Evolutionary conservation across 306 rosid species (phyloP), one percentile per base, ranked within the genome.

Genomic region (Rosa lucieae): DNA sequence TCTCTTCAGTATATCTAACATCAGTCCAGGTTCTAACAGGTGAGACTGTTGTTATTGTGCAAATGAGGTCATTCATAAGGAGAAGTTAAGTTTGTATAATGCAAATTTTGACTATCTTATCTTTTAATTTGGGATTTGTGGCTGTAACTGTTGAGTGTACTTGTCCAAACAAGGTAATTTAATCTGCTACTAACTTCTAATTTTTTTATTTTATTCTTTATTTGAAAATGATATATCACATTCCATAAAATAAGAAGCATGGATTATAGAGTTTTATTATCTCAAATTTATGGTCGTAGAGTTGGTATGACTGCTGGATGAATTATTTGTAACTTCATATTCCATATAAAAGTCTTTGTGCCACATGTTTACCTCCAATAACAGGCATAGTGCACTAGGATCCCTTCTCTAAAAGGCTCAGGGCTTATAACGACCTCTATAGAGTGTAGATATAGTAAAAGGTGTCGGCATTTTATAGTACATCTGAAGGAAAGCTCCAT

Each of bases 1-100:
- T 82, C 78, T 87, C 80, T 92, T 91, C 74, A 87, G 97, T 46
- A 94, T 94, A 78, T 92, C 99, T 72, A 92, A 94, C 84, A 79
- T 94, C 56, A 77, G 67, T 2, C 80, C 65, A 75, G 97, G 99
- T 80, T 94, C 99, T 67, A 59, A 74, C 78, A 88, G 92, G 96
- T 91, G 53, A 75, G 71, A 61, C 71, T 3, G 10, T 9, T 67
- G 42, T 74, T 40, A 23, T 12, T 42, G 32, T 8, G 53, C 55
- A 43, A 46, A 72, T 47, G 20, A 72, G 44, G 18, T 0, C 44
- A 72, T 48, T 48, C 17, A 18, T 8, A 8, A 43, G 29, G 51
- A 20, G 32, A n/a, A 63, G 20, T 29, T 62, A 15, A 17, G 46
- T 15, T 37, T 35, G 47, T 37, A 26, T 61, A 15, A 37, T 66